These are phyloP conservation scores for Senna siamea DNA, from an alignment of 306 rosid genomes.

Conservation along the genomic window DNA sequence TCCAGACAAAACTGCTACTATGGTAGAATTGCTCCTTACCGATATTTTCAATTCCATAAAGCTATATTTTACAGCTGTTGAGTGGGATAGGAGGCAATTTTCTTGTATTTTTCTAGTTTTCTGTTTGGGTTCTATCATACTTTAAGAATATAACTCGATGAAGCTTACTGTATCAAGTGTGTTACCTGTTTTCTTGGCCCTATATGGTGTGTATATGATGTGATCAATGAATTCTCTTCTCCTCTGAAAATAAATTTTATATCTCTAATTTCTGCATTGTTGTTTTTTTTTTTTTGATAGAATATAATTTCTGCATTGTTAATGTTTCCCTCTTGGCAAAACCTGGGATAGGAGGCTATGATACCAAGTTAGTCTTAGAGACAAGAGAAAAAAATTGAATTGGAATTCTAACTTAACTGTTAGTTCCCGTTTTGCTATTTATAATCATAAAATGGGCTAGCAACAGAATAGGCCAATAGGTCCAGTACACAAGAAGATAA, in stretches of 20 bases:
- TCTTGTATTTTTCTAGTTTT: not conserved
- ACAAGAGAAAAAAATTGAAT: no score
- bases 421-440: no score
- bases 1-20: not conserved
- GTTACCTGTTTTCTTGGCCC: slow-evolving; percentile 6
- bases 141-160: not conserved
- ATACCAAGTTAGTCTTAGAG: no score
- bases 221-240: slow-evolving; percentile 6
- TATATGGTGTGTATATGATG: not conserved
- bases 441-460: no score
- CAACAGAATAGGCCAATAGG: no score
- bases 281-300: no score
- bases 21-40: not conserved
- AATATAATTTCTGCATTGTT: slow-evolving; percentile 16
- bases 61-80: not conserved
- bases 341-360: not conserved
- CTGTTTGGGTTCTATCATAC: not conserved
- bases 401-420: no score
- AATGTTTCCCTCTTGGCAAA: slow-evolving; percentile 25
- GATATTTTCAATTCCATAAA: not conserved
- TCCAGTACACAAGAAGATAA: no score
- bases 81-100: not conserved
- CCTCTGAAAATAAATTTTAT: not conserved
- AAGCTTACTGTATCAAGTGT: slow-evolving; percentile 18
- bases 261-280: slow-evolving; percentile 9